Evolutionary conservation across 2,329 filamentous ascomycete genomes (phyloP).

Genomic region (Trichoderma sp.): DNA sequence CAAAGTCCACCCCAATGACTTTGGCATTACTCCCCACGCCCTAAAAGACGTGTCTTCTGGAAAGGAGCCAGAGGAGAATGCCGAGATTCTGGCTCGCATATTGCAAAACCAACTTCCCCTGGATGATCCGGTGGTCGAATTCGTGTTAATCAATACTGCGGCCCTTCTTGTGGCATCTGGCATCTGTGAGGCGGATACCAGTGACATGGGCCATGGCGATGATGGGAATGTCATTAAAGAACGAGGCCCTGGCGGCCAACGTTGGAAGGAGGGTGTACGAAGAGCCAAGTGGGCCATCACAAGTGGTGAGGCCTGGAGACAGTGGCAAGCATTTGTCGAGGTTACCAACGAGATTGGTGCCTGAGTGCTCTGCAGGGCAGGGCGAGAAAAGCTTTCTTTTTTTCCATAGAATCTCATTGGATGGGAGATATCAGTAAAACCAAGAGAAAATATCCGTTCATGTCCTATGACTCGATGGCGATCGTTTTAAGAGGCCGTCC

Average conservation of each 20-base stretch:
- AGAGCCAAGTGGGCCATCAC: constrained; percentile 84
- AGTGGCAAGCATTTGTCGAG: constrained; percentile 82
- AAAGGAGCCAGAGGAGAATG: constrained; percentile 84
- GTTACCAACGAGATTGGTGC: constrained; percentile 63
- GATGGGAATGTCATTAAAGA: constrained; percentile 80
- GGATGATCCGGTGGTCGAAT: constrained; percentile 85
- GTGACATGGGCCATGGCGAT: constrained; percentile 76
- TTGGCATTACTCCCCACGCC: constrained; percentile 75
- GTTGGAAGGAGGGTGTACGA: constrained; percentile 94
- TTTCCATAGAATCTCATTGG: not conserved
- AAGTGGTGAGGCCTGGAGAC: constrained; percentile 81
- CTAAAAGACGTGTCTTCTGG: constrained; percentile 79
- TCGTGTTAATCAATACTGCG: constrained; percentile 92
- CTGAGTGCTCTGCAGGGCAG: constrained; percentile 17
- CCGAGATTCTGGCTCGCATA: constrained; percentile 76
- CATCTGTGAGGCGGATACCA: constrained; percentile 79
- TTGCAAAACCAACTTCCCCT: constrained; percentile 70
- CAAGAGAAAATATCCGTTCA: not conserved
- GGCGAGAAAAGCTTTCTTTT: not conserved
- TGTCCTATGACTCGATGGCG: not conserved
- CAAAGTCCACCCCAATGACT: constrained; percentile 77
- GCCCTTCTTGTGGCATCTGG: constrained; percentile 84
- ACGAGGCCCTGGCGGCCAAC: constrained; percentile 77
- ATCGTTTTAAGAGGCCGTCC: not conserved
- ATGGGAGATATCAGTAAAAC: not conserved